phyloP scores from a whole-genome alignment of 2,329 filamentous ascomycete species.

The Cladosporium sp. region DNA sequence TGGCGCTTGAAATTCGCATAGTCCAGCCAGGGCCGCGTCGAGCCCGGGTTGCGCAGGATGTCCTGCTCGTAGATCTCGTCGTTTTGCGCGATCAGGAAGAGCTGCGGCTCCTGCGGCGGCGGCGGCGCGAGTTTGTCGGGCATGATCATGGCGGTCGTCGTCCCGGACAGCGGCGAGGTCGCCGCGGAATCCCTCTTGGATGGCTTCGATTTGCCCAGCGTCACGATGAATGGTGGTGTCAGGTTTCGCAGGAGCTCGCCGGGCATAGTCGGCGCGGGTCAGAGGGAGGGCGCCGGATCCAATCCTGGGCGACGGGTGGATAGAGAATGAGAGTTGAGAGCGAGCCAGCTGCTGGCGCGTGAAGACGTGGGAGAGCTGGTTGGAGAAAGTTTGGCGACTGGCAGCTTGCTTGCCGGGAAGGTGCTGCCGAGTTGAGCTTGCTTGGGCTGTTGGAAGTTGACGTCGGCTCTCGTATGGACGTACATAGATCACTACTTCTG shows the following conservation, averaged over 20 bases:
- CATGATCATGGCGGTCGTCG: not conserved
- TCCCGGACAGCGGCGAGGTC: not conserved
- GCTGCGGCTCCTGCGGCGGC: constrained; percentile 24
- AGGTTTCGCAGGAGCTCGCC: constrained; percentile 45
- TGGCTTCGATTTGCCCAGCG: constrained; percentile 23
- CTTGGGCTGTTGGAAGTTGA: not conserved
- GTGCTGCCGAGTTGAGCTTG: too few relatives aligned
- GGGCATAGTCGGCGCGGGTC: constrained; percentile 35
- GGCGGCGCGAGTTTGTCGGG: constrained; percentile 7
- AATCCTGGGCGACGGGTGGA: constrained; percentile 7
- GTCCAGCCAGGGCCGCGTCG: constrained; percentile 88
- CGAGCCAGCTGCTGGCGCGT: not conserved
- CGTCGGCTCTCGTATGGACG: constrained; percentile 4
- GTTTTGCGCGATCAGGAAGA: constrained; percentile 64
- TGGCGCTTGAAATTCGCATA: constrained; percentile 90
- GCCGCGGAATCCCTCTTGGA: constrained; percentile 7
- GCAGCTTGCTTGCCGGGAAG: not conserved
- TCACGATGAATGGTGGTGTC: constrained; percentile 26
- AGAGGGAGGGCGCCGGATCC: constrained; percentile 1
- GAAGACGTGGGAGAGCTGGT: too few relatives aligned
- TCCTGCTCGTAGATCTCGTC: constrained; percentile 97
- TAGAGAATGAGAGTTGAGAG: not conserved
- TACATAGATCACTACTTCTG: too few relatives aligned
- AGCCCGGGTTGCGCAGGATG: constrained; percentile 77
- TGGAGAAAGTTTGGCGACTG: not conserved